Conservation (phyloP, 78 protist genomes). For the Dictyostelium capitatum region DNA sequence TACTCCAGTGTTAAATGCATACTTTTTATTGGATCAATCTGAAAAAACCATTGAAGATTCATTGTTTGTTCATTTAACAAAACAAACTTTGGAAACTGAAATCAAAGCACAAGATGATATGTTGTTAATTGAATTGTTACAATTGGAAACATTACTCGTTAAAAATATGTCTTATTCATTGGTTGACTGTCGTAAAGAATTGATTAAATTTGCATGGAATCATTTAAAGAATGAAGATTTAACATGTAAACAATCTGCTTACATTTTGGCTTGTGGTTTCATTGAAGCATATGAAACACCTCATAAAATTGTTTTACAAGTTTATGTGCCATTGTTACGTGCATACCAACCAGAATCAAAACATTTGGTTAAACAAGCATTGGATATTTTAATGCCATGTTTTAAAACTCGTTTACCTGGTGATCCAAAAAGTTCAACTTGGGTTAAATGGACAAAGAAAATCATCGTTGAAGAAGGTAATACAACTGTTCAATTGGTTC, state of each 20-base stretch:
- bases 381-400: constrained; percentile 91
- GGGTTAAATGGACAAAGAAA: constrained; percentile 95
- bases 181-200: constrained; percentile 86
- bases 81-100: constrained; percentile 50
- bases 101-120: constrained; percentile 11
- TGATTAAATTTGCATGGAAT: constrained; percentile 92
- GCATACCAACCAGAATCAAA: constrained; percentile 94
- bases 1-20: constrained; percentile 80
- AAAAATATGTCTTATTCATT: constrained; percentile 58
- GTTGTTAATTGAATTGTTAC: constrained; percentile 80
- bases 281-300: constrained; percentile 95
- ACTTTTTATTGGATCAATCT: constrained; percentile 8
- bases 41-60: constrained; percentile 1
- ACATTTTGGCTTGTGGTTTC: constrained; percentile 93
- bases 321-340: constrained; percentile 91
- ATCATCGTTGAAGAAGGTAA: constrained; percentile 96
- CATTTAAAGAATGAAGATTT: constrained; percentile 93
- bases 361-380: constrained; percentile 88
- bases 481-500: constrained; percentile 90
- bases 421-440: constrained; percentile 62
- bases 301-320: constrained; percentile 91
- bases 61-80: constrained; percentile 16
- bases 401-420: constrained; percentile 29
- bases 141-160: constrained; percentile 91
- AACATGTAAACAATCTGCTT: constrained; percentile 91